Evolutionary conservation across 2,329 filamentous ascomycete genomes (phyloP).

Genomic region (Alternaria arborescens): DNA sequence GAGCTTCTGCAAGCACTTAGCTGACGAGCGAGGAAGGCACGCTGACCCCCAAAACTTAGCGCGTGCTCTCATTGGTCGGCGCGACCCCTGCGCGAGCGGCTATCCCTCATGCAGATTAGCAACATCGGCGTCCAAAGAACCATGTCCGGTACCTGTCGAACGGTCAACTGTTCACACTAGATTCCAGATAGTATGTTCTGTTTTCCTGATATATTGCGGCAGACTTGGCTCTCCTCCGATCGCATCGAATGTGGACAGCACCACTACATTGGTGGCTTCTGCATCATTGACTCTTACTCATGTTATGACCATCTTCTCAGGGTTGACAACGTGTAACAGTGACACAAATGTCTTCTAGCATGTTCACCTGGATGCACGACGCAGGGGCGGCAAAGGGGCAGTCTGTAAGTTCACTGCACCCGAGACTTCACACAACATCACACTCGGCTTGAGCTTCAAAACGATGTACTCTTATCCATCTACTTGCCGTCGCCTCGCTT

Average conservation of each 20-base stretch:
- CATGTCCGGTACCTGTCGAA: background rate
- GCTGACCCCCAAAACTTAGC: conserved; percentile 6
- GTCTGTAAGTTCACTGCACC: background rate
- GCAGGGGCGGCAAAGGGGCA: background rate
- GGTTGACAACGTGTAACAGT: background rate
- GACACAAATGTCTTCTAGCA: background rate
- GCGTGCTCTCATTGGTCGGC: background rate
- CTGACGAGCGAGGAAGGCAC: conserved; percentile 15
- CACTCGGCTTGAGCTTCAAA: background rate
- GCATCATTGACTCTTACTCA: background rate
- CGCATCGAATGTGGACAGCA: background rate
- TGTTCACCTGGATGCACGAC: background rate
- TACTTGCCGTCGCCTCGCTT: background rate
- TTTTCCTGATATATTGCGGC: too few relatives aligned
- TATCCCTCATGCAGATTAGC: background rate
- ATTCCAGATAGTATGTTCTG: background rate
- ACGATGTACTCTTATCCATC: background rate
- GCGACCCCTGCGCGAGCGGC: background rate
- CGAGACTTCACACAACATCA: background rate
- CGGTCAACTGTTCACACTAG: background rate
- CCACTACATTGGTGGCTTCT: background rate
- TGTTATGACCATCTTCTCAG: background rate
- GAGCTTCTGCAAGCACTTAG: conserved; percentile 29
- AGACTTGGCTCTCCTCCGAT: background rate
- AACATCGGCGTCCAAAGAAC: background rate